phyloP scores from a whole-genome alignment of 2,329 filamentous ascomycete species.

The Aspergillus sergii region DNA sequence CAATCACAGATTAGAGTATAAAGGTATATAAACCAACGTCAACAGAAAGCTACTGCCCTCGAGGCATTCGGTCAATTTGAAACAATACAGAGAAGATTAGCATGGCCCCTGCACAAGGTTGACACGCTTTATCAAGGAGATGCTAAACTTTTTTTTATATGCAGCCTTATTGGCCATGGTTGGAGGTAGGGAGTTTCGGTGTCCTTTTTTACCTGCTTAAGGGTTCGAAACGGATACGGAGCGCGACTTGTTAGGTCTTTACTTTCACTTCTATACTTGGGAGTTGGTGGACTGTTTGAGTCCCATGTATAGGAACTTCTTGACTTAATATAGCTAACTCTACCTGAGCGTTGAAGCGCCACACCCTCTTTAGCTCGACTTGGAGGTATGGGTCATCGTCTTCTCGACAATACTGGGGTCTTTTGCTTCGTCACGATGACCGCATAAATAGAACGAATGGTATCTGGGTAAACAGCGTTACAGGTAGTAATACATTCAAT shows the following conservation, averaged over 20 bases:
- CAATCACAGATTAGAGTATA: background rate
- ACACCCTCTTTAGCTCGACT: background rate
- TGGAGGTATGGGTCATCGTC: background rate
- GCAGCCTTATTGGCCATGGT: background rate
- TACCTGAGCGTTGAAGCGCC: too few relatives aligned
- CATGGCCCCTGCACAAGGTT: slow-evolving; percentile 70
- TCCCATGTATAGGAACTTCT: too few relatives aligned
- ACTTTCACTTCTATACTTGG: background rate
- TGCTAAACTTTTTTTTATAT: background rate
- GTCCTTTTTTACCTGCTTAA: background rate
- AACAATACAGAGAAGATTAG: slow-evolving; percentile 78
- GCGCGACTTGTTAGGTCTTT: background rate
- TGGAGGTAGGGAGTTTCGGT: background rate
- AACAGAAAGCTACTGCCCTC: background rate
- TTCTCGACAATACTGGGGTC: background rate
- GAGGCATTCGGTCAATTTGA: slow-evolving; percentile 56
- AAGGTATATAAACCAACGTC: background rate
- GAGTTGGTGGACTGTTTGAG: background rate
- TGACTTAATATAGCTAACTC: too few relatives aligned
- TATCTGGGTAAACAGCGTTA: background rate
- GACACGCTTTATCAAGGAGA: background rate
- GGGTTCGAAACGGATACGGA: background rate
- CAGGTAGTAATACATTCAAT: background rate
- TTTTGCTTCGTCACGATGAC: background rate
- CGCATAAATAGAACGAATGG: background rate